Base-by-base conservation (phyloP, 2,329 filamentous ascomycete species). In the Byssothecium circinans region DNA sequence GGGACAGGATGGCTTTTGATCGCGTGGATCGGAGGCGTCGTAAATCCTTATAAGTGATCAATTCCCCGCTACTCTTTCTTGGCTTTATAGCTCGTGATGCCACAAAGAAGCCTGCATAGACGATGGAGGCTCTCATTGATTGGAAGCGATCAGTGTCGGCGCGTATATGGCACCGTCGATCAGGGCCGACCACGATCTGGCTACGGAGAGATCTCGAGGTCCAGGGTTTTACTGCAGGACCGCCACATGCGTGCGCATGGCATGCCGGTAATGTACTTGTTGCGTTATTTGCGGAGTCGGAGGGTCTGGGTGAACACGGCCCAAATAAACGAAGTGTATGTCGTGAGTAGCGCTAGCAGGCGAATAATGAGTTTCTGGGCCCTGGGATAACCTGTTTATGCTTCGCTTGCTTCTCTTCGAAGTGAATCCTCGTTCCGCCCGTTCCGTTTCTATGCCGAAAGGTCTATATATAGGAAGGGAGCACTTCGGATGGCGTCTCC, bases 401-500 rank as follows among this genome's bases (percentile, higher is more conserved):
- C 12, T 41, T 36, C 18, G 15, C 34, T 15, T 7, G 15, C 27
- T 25, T 4, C 30, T 23, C 15, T 10, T 43, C n/a, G 38, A 19
- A 10, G 6, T 36, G 8, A 7, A 17, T 27, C 10, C 6, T 15
- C 10, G 6, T 15, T 37, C 25, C 25, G 32, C 17, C 8, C 10
- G 18, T 41, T 6, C 33, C 30, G 23, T 25, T 35, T 18, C 33
- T 41, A 12, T 30, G 33, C 25, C 33, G 39, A n/a, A 7, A 42
- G 45, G 18, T 14, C 34, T 19, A 23, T 35, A 42, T 29, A 18
- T 17, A 43, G 45, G 27, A 43, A 32, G 19, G 8, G 35, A 20
- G 27, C 23, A 10, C 23, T 43, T 53, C 45, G 52, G 48, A 44
- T 55, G 52, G 52, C 55, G 47, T 38, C 33, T n/a, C 19, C 11